A percentile compares a stretch with the other conserved stretches of the same genome.
phyloP scores from a whole-genome alignment of 495 filamentous ascomycete species.

The Hypoxylon fragiforme region DNA sequence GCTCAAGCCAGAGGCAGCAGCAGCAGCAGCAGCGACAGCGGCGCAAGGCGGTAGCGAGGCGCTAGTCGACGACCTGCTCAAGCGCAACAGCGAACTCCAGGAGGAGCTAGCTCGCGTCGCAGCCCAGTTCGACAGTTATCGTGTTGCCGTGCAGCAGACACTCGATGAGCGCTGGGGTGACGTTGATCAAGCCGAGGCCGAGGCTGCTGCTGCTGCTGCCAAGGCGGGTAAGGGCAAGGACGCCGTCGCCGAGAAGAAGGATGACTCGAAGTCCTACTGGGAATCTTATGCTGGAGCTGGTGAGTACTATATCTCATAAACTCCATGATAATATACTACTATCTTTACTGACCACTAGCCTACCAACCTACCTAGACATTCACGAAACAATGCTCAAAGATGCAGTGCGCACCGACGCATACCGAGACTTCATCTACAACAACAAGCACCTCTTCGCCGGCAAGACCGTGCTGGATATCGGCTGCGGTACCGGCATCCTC shows the following conservation, averaged over 20 bases:
- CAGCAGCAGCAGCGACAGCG: slow-evolving; percentile 42
- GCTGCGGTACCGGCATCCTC: slow-evolving; percentile 82
- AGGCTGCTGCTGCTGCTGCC: slow-evolving; percentile 8
- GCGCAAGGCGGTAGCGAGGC: slow-evolving; percentile 47
- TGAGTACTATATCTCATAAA: background rate
- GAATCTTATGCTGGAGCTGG: slow-evolving; percentile 65
- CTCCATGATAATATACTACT: background rate
- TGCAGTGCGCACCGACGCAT: slow-evolving; percentile 90
- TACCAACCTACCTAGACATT: slow-evolving; percentile 58
- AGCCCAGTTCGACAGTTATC: slow-evolving; percentile 72
- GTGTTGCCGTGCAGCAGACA: slow-evolving; percentile 66
- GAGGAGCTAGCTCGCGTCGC: slow-evolving; percentile 66
- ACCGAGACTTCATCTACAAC: slow-evolving; percentile 96
- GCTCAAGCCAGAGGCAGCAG: slow-evolving; percentile 26
- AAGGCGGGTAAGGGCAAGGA: slow-evolving; percentile 29
- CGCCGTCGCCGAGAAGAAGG: slow-evolving; percentile 39
- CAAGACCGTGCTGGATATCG: slow-evolving; percentile 96
- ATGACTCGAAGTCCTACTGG: slow-evolving; percentile 74
- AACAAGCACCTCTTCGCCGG: slow-evolving; percentile 96
- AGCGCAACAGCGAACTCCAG: slow-evolving; percentile 68
- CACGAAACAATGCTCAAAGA: slow-evolving; percentile 96
- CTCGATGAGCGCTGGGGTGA: slow-evolving; percentile 70
- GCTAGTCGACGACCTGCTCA: slow-evolving; percentile 47
- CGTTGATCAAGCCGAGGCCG: slow-evolving; percentile 37
- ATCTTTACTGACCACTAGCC: background rate